Conservation (phyloP, 371 early-diverging fungal species). For the Mortierella sp. region DNA sequence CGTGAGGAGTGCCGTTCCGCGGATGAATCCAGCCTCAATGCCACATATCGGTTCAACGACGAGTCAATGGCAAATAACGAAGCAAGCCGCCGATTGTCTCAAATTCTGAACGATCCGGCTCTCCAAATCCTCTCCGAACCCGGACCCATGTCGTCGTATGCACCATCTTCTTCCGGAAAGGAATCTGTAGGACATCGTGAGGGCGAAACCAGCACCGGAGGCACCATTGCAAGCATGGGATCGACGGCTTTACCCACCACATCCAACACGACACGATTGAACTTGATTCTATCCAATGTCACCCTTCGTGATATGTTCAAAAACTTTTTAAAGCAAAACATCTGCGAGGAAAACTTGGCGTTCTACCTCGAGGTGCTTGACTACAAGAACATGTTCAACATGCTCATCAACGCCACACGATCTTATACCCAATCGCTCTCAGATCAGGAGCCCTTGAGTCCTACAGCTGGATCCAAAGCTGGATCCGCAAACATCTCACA, state of each 20-base stretch:
- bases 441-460: conserved; percentile 7
- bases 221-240: conserved; percentile 1
- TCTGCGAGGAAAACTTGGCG: conserved; percentile 78
- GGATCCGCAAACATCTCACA: background rate
- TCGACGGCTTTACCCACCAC: conserved; percentile 55
- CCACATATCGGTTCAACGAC: conserved; percentile 8
- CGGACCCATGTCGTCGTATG: conserved; percentile 37
- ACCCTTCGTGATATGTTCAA: conserved; percentile 73
- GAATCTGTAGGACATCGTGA: conserved; percentile 37
- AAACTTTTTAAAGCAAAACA: conserved; percentile 70
- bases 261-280: conserved; percentile 67
- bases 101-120: conserved; percentile 41
- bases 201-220: conserved; percentile 4
- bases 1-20: conserved; percentile 26
- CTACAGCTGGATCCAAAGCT: conserved; percentile 2
- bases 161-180: conserved; percentile 37
- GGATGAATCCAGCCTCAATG: conserved; percentile 27
- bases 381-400: conserved; percentile 40
- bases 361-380: conserved; percentile 69
- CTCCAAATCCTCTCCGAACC: conserved; percentile 36
- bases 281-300: conserved; percentile 68
- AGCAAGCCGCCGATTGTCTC: conserved; percentile 32
- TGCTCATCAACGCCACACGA: conserved; percentile 29
- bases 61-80: conserved; percentile 6
- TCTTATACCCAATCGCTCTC: conserved; percentile 24